Evolutionary conservation across 163 green algal species (phyloP).

Genomic region (Trebouxiophyceae sp.): DNA sequence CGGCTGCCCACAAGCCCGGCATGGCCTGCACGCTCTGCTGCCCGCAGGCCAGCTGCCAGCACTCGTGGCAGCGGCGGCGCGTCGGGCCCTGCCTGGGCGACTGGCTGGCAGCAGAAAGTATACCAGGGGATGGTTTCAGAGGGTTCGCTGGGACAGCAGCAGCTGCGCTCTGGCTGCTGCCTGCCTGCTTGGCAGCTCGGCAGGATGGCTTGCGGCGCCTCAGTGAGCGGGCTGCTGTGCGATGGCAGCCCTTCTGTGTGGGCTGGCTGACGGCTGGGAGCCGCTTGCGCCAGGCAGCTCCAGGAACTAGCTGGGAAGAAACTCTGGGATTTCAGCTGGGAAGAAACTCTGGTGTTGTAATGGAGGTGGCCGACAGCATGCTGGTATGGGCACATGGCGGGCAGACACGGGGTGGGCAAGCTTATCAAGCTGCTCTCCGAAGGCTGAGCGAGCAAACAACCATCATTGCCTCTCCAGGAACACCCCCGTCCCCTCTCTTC

Average conservation of each 20-base stretch:
- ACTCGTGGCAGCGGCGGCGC: constrained; percentile 43
- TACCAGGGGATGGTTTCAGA: background rate
- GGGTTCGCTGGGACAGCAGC: background rate
- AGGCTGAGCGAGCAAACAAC: too few species aligned
- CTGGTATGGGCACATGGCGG: too few species aligned
- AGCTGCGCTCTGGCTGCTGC: background rate
- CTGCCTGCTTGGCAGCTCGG: background rate
- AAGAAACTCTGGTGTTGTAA: too few species aligned
- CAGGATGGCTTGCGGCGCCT: background rate
- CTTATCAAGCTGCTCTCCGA: too few species aligned
- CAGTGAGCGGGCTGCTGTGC: background rate
- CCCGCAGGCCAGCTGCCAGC: constrained; percentile 65
- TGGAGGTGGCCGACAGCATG: too few species aligned
- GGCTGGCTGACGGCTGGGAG: background rate
- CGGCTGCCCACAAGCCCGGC: constrained; percentile 33
- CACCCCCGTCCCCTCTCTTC: too few species aligned
- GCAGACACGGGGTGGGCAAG: too few species aligned
- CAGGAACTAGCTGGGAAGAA: too few species aligned
- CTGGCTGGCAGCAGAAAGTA: background rate
- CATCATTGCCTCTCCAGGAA: too few species aligned
- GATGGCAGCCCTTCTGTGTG: background rate
- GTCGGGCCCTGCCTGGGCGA: constrained; percentile 37
- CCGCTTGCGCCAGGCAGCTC: too few species aligned
- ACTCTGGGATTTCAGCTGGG: too few species aligned
- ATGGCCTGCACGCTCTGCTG: constrained; percentile 83